A percentile compares a stretch with the other conserved stretches of the same genome.
Evolutionary conservation across 805 yeast genomes (phyloP).

Genomic region (Wickerhamiella australiensis): DNA sequence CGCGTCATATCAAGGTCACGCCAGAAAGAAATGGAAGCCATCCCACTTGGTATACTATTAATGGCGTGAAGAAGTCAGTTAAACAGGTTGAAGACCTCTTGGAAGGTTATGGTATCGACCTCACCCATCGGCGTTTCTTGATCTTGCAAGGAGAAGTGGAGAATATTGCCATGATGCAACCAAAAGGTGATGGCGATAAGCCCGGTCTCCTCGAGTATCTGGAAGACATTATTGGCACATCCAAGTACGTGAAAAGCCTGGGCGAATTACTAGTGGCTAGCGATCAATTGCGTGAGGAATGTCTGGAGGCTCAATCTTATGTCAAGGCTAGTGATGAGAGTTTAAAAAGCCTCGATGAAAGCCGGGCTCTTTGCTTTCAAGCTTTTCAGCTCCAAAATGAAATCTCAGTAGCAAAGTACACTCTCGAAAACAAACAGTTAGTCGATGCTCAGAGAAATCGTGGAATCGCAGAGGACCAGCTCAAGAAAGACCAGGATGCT

Average conservation of each 20-base stretch:
- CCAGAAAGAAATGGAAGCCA: constrained; percentile 42
- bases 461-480: not conserved
- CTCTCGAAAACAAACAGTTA: not conserved
- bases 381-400: constrained; percentile 1
- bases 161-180: constrained; percentile 95
- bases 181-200: constrained; percentile 90
- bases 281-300: not conserved
- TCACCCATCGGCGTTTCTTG: constrained; percentile 87
- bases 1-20: constrained; percentile 67
- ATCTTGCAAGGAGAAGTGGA: constrained; percentile 98
- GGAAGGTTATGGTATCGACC: constrained; percentile 75
- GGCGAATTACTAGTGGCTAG: not conserved
- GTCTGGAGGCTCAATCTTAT: not conserved
- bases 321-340: not conserved
- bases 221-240: constrained; percentile 94
- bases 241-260: constrained; percentile 40
- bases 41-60: constrained; percentile 42
- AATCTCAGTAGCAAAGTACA: not conserved
- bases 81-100: constrained; percentile 66
- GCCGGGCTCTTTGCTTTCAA: not conserved
- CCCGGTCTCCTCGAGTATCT: constrained; percentile 89
- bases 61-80: constrained; percentile 57
- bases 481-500: not conserved
- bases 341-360: not conserved
- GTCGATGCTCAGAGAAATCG: not conserved